Percentiles rank a stretch among this genome's conserved stretches.
Evolutionary conservation across 2,329 filamentous ascomycete genomes (phyloP).

Genomic region (Drechslerella dactyloides): DNA sequence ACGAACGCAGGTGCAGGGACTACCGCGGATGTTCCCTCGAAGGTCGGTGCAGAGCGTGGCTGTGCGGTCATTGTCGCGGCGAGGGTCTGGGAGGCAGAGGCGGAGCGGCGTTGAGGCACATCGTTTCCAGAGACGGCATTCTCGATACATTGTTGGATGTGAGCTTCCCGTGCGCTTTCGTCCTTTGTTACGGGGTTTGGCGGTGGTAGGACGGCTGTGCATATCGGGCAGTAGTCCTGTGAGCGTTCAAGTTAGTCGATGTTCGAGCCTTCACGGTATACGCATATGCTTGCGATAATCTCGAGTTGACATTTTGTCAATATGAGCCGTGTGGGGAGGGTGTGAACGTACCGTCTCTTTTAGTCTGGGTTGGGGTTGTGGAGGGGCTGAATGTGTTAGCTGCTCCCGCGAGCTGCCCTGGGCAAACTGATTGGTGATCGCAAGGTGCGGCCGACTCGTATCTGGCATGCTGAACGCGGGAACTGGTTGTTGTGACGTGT

Average conservation of each 20-base stretch:
- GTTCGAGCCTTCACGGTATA: background rate
- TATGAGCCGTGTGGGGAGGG: background rate
- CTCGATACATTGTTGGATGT: slow-evolving; percentile 60
- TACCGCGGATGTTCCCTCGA: background rate
- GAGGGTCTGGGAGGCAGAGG: slow-evolving; percentile 9
- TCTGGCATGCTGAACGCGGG: slow-evolving; percentile 46
- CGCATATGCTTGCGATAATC: too few relatives aligned
- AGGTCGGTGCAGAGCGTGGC: background rate
- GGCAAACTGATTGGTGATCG: slow-evolving; percentile 38
- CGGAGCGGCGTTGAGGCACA: slow-evolving; percentile 30
- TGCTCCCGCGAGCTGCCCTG: slow-evolving; percentile 19
- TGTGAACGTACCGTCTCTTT: slow-evolving; percentile 51
- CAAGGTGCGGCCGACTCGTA: slow-evolving; percentile 12
- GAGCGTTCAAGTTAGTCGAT: background rate
- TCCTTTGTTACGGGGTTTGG: slow-evolving; percentile 55
- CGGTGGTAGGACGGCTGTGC: slow-evolving; percentile 52
- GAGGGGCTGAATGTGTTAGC: slow-evolving; percentile 43
- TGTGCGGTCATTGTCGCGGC: background rate
- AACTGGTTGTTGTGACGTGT: slow-evolving; percentile 40
- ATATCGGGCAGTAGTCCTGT: slow-evolving; percentile 55
- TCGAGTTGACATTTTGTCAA: too few relatives aligned
- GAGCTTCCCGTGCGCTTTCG: slow-evolving; percentile 59
- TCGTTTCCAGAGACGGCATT: slow-evolving; percentile 55
- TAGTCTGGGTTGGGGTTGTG: slow-evolving; percentile 42
- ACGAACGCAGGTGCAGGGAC: background rate